Conservation (phyloP, 768 basidiomycete species). For the Lanmaoa rubissima region DNA sequence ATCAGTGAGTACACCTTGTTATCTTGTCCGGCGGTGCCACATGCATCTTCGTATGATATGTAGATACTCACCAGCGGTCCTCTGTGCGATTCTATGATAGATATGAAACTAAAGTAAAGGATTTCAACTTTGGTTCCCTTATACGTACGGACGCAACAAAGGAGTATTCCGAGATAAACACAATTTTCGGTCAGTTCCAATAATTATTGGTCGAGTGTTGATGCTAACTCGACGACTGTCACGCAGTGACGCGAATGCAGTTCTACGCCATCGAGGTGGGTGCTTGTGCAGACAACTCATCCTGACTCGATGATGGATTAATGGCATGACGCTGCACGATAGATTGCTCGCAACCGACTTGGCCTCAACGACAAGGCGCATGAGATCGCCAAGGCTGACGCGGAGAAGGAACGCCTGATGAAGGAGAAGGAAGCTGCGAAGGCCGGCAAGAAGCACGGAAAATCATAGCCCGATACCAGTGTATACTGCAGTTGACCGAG, state of each 20-base stretch:
- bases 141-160: constrained; percentile 75
- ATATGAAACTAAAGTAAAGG: constrained; percentile 87
- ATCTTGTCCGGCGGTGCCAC: neutral
- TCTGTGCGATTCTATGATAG: constrained; percentile 35
- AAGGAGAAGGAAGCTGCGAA: constrained; percentile 57
- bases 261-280: constrained; percentile 91
- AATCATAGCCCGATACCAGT: constrained; percentile 20
- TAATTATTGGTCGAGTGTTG: neutral
- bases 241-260: constrained; percentile 39
- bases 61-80: constrained; percentile 6
- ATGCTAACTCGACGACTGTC: constrained; percentile 11
- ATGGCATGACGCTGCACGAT: neutral
- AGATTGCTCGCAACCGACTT: constrained; percentile 90
- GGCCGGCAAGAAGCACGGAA: constrained; percentile 34
- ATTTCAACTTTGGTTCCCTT: constrained; percentile 96
- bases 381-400: constrained; percentile 73
- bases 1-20: constrained; percentile 44
- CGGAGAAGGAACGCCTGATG: constrained; percentile 50
- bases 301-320: neutral
- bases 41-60: neutral
- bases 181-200: constrained; percentile 76
- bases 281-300: constrained; percentile 10
- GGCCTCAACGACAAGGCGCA: constrained; percentile 89
- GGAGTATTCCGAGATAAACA: constrained; percentile 90
- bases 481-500: neutral